Evolutionary conservation across 768 basidiomycete species (phyloP), one percentile per base, ranked within the genome.

Genomic region (Coprinellus micaceus): DNA sequence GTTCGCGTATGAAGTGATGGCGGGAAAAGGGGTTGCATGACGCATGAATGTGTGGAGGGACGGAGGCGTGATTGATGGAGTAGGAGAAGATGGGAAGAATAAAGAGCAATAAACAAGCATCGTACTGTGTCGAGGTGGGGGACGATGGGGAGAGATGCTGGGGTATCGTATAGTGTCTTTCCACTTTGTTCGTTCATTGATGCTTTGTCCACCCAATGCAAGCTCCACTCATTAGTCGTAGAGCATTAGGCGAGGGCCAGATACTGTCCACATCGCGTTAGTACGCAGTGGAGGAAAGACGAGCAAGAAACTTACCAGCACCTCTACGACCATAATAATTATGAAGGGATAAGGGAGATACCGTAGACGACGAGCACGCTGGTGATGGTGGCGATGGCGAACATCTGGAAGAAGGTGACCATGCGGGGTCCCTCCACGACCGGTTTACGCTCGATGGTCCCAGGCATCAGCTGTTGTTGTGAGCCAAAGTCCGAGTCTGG

Each of bases 381-480:
- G 3, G 36, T 41, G 28, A 50, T 4, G 24, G 39, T 33, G 48
- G 37, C 49, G 40, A 49, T 49, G 40, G 44, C 10, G 17, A 57
- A 22, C 28, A 52, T 17, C 7, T 51, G 48, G 39, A 48, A 24
- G 25, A 57, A 39, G 6, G 26, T 29, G 52, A 40, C 26, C 25
- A 29, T 9, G 15, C 33, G 36, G 25, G 28, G 21, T 22, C 11
- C 47, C 15, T 48, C 47, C 25, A 48, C 22, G 26, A 22, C 22
- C 13, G 30, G 30, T 19, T 36, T 41, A 11, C 46, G 19, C 25
- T 19, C 28, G 10, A 47, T 22, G 44, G 53, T 40, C 7, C 53
- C 53, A 19, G 54, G 46, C 33, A 53, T 40, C 13, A 36, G n/a
- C n/a, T 46, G 44, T 54, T 41, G 44, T 39, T 52, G 51, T n/a